These are phyloP conservation scores for Lachnellula occidentalis DNA, from an alignment of 2,329 filamentous ascomycete genomes.

Conservation along the genomic window DNA sequence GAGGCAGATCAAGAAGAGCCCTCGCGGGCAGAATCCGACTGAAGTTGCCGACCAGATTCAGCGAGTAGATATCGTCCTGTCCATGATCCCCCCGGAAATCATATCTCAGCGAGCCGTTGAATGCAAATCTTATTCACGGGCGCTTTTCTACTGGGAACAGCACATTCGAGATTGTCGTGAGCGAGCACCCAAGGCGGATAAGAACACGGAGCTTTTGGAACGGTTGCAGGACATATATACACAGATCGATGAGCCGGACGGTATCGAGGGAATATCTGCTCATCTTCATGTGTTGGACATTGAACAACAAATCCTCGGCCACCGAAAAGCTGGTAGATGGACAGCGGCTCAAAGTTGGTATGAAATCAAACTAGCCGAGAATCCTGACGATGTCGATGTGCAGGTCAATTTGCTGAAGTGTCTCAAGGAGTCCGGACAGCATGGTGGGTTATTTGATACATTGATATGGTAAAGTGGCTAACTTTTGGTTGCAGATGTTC, in stretches of 20 bases:
- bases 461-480: constrained; percentile 18
- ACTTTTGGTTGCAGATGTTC: constrained; percentile 53
- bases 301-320: constrained; percentile 87
- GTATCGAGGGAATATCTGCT: constrained; percentile 88
- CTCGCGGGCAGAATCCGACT: constrained; percentile 33
- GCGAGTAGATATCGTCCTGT: constrained; percentile 67
- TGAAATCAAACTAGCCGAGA: constrained; percentile 77
- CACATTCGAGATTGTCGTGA: constrained; percentile 58
- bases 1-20: constrained; percentile 34
- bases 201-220: constrained; percentile 63
- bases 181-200: constrained; percentile 32
- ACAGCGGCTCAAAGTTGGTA: constrained; percentile 96
- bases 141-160: constrained; percentile 91
- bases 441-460: constrained; percentile 52
- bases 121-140: constrained; percentile 86
- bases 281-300: constrained; percentile 83
- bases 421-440: constrained; percentile 90
- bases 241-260: constrained; percentile 96
- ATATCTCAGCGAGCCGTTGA: constrained; percentile 82
- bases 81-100: constrained; percentile 63
- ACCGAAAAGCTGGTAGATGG: constrained; percentile 90
- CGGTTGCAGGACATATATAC: constrained; percentile 90
- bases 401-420: constrained; percentile 83
- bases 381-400: constrained; percentile 69
- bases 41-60: constrained; percentile 41